Base-by-base conservation (phyloP, 192 early-diverging fungal species). In the Backusella tuberculispora region DNA sequence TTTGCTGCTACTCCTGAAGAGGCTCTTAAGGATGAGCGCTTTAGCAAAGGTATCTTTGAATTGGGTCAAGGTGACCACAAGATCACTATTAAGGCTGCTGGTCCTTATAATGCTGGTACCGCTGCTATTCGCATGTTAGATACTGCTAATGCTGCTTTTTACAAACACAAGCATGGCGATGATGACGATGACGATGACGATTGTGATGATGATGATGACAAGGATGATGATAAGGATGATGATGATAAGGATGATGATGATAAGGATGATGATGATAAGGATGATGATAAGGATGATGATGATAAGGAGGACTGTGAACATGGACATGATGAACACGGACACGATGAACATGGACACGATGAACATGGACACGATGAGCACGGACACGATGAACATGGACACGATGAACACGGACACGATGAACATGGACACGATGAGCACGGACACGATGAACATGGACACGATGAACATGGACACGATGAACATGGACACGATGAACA, bases 1-100 rank as follows among this genome's bases (percentile, higher is more conserved):
- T 80, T 48, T 50, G 79, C 79, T 65, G 66, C 43, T 37, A 76
- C 79, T 21, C 79, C 79, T 64, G 66, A 76, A 50, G 79, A 76
- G 19, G 79, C 79, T 37, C 65, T 80, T 13, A 7, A 53, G 13
- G 75, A 76, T 63, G 56, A 60, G 15, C 42, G 66, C 9, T 80
- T 80, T 66, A 80, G 79, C 42, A 72, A 76, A 38, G 79, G 75
- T 66, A 45, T 56, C 15, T 80, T 80, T 47, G 24, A 66, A 24
- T 63, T 80, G 40, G 74, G 71, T 43, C 40, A 56, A 10, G 79
- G 79, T 65, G 34, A 40, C 12, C 79, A 80, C 72, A 76, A 76
- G 26, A 80, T 80, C 56, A 74, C 71, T 64, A 76, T 80, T 60
- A 45, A 66, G 21, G 79, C 79, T 26, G 42, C 38, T 9, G 66